phyloP scores from a whole-genome alignment of 352 stramenopile genomes.

The Phytophthora idaei region DNA sequence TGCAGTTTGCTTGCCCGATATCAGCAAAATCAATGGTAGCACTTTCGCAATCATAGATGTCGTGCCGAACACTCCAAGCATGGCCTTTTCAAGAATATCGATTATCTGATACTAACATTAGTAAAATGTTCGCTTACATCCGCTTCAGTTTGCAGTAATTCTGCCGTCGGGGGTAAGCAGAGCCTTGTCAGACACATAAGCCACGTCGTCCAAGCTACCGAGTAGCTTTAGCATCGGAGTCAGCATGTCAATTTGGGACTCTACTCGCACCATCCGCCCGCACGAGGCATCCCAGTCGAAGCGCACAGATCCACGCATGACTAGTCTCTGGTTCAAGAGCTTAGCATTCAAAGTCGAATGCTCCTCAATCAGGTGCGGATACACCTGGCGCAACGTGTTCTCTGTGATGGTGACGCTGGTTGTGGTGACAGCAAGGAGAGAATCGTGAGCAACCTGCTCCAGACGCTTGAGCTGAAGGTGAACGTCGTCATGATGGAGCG shows the following conservation, averaged over 20 bases:
- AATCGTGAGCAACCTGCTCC: neutral
- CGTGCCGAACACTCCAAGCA: too few relatives aligned
- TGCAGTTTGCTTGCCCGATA: too few relatives aligned
- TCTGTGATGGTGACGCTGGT: conserved; percentile 20
- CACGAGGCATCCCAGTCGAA: conserved; percentile 5
- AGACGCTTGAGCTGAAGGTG: conserved; percentile 11
- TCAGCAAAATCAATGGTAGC: too few relatives aligned
- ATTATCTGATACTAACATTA: too few relatives aligned
- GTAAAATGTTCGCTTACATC: too few relatives aligned
- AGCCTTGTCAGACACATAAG: neutral
- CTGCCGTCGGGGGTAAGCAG: neutral
- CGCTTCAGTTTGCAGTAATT: too few relatives aligned
- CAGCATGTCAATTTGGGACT: conserved; percentile 2
- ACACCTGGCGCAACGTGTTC: conserved; percentile 20
- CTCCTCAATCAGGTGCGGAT: conserved; percentile 13
- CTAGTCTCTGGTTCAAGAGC: neutral
- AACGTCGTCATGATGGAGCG: neutral
- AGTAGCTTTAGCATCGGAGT: conserved; percentile 5
- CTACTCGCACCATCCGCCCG: neutral
- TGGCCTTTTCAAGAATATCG: too few relatives aligned
- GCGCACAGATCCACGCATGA: conserved; percentile 4
- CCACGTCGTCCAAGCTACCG: conserved; percentile 4
- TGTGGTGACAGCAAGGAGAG: conserved; percentile 5
- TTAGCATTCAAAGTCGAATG: neutral
- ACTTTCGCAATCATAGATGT: too few relatives aligned